Evolutionary conservation across 2,329 filamentous ascomycete species (phyloP), one percentile per base, ranked within the genome.

Genomic region (Trichoderma sp.): DNA sequence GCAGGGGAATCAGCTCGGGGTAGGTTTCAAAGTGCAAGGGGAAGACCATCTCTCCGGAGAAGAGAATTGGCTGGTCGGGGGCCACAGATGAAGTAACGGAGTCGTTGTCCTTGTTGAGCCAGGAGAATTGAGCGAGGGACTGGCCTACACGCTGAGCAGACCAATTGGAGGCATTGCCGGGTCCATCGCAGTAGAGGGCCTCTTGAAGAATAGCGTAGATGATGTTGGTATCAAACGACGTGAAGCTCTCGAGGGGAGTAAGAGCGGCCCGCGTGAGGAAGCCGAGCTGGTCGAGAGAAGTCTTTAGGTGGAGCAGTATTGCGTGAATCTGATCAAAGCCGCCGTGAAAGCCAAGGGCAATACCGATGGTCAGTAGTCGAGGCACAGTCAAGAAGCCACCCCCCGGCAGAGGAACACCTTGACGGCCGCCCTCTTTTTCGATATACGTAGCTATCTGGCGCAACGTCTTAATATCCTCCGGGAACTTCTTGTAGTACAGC

Each of bases 41-140:
- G 77, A 89, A 97, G 61, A 97, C 87, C 93, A 97, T 97, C 81
- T 98, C 95, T 70, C 94, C 94, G 0, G 92, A 93, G 81, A 97
- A 97, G 78, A 87, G 91, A 26, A 96, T 82, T 0, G 90, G 89
- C 2, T 81, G 76, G 6, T 16, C 49, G 16, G 66, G 54, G 2
- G 64, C 21, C 2, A 69, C 34, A 14, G 82, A 78, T 0, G 77
- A 77, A 10, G 72, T 72, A 21, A 71, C 69, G 1, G 74, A 72
- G 5, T 74, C 71, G 34, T 73, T 72, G 43, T 71, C 75, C 13
- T 71, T 81, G 2, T 77, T 74, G 10, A 88, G 80, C 88, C 88
- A 90, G 39, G 79, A 73, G 72, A 85, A 90, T 34, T 81, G 73
- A 2, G 79, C 75, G 5, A 85, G 75, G 14, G 75, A 70, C 71